Conservation (phyloP, 768 basidiomycete genomes). For the Mycena floridula region DNA sequence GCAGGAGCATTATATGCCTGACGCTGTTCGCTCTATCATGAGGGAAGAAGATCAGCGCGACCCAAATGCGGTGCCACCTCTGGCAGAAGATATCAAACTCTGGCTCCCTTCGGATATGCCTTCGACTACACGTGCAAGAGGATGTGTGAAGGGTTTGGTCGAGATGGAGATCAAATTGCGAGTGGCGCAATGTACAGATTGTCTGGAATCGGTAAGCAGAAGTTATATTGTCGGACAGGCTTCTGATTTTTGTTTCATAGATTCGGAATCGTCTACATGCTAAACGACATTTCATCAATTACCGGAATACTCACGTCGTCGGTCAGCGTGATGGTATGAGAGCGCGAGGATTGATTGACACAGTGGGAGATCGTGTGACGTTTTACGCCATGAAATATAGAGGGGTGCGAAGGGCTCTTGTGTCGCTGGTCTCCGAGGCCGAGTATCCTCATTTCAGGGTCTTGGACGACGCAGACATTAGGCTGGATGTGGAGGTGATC, state of each 20-base stretch:
- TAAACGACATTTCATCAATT: background rate
- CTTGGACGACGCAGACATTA: background rate
- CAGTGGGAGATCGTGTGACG: background rate
- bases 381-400: background rate
- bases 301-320: background rate
- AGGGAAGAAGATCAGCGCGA: background rate
- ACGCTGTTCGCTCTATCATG: background rate
- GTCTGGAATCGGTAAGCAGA: background rate
- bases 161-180: constrained; percentile 5
- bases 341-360: background rate
- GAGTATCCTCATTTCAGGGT: background rate
- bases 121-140: background rate
- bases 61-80: background rate
- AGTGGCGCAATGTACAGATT: background rate
- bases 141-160: background rate
- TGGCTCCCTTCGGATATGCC: constrained; percentile 4
- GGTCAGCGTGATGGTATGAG: constrained; percentile 1
- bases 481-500: background rate
- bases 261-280: constrained; percentile 1
- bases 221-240: no score
- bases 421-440: background rate
- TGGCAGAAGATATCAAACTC: background rate
- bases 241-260: no score
- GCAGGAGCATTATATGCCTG: constrained; percentile 1
- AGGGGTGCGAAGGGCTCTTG: background rate